Conservation (phyloP, 371 early-diverging fungal species). For the Zancudomyces culisetae region DNA sequence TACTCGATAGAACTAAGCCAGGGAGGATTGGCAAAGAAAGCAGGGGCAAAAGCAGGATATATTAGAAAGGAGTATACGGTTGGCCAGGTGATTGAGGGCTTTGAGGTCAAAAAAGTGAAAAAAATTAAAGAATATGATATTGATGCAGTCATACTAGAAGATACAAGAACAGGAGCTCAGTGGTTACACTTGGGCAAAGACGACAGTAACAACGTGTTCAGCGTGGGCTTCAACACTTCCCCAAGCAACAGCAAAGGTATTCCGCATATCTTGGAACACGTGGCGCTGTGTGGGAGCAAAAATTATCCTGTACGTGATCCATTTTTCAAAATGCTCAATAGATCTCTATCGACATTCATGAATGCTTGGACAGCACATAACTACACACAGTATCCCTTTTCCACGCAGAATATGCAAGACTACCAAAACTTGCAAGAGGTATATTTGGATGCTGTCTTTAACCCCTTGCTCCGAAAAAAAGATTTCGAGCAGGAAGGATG, state of each 20-base stretch:
- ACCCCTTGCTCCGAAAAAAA: constrained; percentile 48
- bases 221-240: constrained; percentile 78
- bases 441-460: constrained; percentile 85
- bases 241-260: constrained; percentile 68
- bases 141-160: constrained; percentile 24
- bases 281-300: constrained; percentile 74
- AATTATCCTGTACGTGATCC: constrained; percentile 87
- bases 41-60: no score
- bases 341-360: constrained; percentile 92
- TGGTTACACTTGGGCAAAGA: constrained; percentile 72
- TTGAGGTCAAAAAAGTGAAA: constrained; percentile 2
- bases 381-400: constrained; percentile 83
- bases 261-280: constrained; percentile 91
- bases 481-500: constrained; percentile 92
- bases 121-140: constrained; percentile 15
- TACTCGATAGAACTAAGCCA: no score
- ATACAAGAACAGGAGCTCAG: constrained; percentile 63
- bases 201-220: constrained; percentile 80
- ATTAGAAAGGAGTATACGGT: background rate
- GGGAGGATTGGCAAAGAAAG: no score
- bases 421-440: constrained; percentile 70
- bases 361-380: constrained; percentile 87
- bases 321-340: constrained; percentile 92
- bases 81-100: constrained; percentile 2
- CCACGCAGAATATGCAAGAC: constrained; percentile 71